Percentiles rank a stretch among this genome's conserved stretches.
Evolutionary conservation across 2,329 filamentous ascomycete genomes (phyloP).

Genomic region (Clathrospora elynae): DNA sequence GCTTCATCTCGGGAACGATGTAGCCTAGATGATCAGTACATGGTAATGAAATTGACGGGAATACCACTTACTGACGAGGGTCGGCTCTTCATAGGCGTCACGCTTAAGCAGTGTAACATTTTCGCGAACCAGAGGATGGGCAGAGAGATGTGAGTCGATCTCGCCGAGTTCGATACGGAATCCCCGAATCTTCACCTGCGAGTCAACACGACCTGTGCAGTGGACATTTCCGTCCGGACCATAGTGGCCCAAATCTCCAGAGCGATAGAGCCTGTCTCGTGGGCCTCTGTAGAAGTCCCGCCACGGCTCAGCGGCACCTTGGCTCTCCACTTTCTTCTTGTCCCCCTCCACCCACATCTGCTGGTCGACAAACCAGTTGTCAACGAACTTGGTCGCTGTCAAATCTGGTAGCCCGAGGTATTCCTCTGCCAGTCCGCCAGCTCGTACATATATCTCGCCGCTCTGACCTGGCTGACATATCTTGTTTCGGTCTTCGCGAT

Average conservation of each 20-base stretch:
- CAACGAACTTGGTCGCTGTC: conserved; percentile 75
- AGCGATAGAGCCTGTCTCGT: conserved; percentile 83
- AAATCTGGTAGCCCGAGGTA: conserved; percentile 69
- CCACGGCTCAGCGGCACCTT: conserved; percentile 70
- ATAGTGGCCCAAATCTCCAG: conserved; percentile 83
- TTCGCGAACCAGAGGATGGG: conserved; percentile 77
- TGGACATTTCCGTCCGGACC: conserved; percentile 73
- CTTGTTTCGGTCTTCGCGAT: conserved; percentile 67
- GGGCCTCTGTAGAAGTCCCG: conserved; percentile 77
- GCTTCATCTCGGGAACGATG: conserved; percentile 78
- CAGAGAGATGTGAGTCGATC: conserved; percentile 82
- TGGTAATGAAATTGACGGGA: not conserved
- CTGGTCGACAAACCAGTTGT: conserved; percentile 84
- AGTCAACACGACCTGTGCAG: conserved; percentile 79
- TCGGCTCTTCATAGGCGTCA: conserved; percentile 83
- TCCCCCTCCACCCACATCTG: conserved; percentile 70
- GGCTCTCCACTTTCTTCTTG: conserved; percentile 56
- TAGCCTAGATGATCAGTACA: conserved; percentile 56
- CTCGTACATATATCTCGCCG: conserved; percentile 82
- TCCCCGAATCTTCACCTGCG: conserved; percentile 93
- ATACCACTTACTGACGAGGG: conserved; percentile 67
- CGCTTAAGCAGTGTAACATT: conserved; percentile 83
- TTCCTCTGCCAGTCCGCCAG: conserved; percentile 81
- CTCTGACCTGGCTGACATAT: conserved; percentile 80
- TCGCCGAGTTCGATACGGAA: conserved; percentile 95